These are phyloP conservation scores for Pseudovirgaria hyperparasitica DNA, from an alignment of 2,329 filamentous ascomycete species.

Conservation along the genomic window DNA sequence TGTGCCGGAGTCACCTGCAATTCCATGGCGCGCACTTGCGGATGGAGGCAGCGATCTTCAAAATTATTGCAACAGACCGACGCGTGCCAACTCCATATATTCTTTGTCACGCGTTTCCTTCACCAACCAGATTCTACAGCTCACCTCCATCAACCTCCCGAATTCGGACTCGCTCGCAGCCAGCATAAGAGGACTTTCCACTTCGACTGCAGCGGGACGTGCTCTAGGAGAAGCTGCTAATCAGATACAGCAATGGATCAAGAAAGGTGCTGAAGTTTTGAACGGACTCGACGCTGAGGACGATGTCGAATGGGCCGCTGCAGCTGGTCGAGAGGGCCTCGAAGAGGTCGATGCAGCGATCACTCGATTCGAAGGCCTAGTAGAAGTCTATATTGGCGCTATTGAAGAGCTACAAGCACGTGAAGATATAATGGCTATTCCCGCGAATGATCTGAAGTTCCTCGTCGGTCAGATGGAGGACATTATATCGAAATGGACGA, in stretches of 20 bases:
- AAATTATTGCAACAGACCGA: constrained; percentile 54
- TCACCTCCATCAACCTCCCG: constrained; percentile 81
- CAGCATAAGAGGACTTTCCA: constrained; percentile 73
- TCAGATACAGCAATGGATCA: constrained; percentile 89
- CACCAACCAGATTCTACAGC: constrained; percentile 79
- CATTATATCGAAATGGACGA: constrained; percentile 72
- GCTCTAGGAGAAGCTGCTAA: constrained; percentile 78
- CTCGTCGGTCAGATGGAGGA: constrained; percentile 83
- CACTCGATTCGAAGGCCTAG: constrained; percentile 70
- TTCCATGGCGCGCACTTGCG: constrained; percentile 19
- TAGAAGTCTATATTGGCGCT: constrained; percentile 86
- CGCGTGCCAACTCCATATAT: constrained; percentile 75
- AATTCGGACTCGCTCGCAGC: constrained; percentile 72
- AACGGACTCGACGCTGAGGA: constrained; percentile 85
- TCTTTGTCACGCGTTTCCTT: constrained; percentile 88
- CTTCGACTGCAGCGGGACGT: constrained; percentile 68
- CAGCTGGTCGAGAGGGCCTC: constrained; percentile 71
- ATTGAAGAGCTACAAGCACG: constrained; percentile 83
- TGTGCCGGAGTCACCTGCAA: constrained; percentile 5
- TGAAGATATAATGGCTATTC: constrained; percentile 59
- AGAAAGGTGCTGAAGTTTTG: constrained; percentile 81
- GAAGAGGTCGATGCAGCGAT: constrained; percentile 60
- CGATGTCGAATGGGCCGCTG: constrained; percentile 91
- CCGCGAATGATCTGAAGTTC: constrained; percentile 55
- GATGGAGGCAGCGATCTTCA: constrained; percentile 33